These are phyloP conservation scores for Fusarium napiforme DNA, from an alignment of 2,329 filamentous ascomycete genomes.

Conservation along the genomic window DNA sequence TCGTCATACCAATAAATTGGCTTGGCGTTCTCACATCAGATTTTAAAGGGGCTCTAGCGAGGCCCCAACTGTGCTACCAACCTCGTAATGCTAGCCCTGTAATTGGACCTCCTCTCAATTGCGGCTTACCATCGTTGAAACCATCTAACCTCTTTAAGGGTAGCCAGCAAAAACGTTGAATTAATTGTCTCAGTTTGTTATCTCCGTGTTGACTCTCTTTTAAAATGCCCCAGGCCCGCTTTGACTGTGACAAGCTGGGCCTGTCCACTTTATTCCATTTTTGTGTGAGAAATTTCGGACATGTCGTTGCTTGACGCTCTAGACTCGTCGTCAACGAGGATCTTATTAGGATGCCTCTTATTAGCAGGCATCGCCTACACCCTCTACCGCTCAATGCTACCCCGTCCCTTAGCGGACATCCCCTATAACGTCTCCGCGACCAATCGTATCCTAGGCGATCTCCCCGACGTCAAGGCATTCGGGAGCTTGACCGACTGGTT, in stretches of 20 bases:
- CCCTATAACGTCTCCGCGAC: constrained; percentile 25
- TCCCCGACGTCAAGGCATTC: constrained; percentile 15
- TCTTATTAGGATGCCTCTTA: not conserved
- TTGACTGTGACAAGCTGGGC: not conserved
- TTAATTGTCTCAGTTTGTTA: not conserved
- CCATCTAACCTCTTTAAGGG: constrained; percentile 3
- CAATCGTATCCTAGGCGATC: constrained; percentile 21
- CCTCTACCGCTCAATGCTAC: constrained; percentile 18
- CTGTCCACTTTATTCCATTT: not conserved
- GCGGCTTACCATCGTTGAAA: constrained; percentile 13
- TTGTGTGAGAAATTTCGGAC: not conserved
- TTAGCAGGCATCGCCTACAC: constrained; percentile 12
- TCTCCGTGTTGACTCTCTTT: not conserved
- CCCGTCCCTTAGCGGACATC: constrained; percentile 17
- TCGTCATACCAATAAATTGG: not conserved
- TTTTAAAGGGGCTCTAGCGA: constrained; percentile 7
- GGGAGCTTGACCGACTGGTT: constrained; percentile 31
- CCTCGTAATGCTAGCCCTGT: not conserved
- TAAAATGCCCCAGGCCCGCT: not conserved
- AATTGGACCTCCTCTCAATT: constrained; percentile 1
- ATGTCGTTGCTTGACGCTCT: not conserved
- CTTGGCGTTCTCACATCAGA: constrained; percentile 21
- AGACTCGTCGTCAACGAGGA: not conserved
- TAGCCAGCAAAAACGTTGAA: not conserved
- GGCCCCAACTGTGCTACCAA: constrained; percentile 14